A percentile compares a stretch with the other conserved stretches of the same genome.
Conservation (phyloP, 176 grass and related monocot species). For the Paspalum notatum region DNA sequence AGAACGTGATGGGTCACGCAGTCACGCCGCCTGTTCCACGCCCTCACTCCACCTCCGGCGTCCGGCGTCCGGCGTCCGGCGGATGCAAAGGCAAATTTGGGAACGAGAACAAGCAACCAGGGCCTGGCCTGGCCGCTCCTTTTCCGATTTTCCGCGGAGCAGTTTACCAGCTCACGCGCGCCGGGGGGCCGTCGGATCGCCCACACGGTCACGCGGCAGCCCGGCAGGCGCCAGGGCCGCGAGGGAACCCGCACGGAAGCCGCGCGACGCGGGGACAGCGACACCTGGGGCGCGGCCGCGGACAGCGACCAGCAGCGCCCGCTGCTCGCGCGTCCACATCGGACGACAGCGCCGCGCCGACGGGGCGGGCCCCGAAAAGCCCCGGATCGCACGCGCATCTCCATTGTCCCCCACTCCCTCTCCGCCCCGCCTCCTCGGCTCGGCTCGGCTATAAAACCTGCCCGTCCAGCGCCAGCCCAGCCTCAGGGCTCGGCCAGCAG, state of each 20-base stretch:
- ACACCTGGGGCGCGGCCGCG: conserved; percentile 41
- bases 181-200: conserved; percentile 33
- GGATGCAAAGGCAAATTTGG: conserved; percentile 33
- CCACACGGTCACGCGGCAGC: conserved; percentile 50
- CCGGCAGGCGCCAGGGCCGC: neutral
- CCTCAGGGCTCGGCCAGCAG: neutral
- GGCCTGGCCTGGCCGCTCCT: neutral
- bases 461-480: neutral
- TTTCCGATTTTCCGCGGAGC: neutral
- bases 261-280: neutral
- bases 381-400: conserved; percentile 49
- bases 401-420: conserved; percentile 18
- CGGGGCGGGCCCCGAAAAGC: neutral
- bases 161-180: conserved; percentile 27
- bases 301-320: conserved; percentile 25
- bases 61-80: neutral
- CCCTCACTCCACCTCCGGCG: conserved; percentile 25
- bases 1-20: conserved; percentile 17
- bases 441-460: conserved; percentile 46
- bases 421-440: neutral
- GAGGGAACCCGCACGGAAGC: conserved; percentile 37
- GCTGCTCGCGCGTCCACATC: conserved; percentile 41
- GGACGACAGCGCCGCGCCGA: conserved; percentile 37
- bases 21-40: conserved; percentile 22
- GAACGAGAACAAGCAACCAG: conserved; percentile 5